Base-by-base conservation (phyloP, 2,329 filamentous ascomycete genomes). In the Fusarium oligoseptatum region DNA sequence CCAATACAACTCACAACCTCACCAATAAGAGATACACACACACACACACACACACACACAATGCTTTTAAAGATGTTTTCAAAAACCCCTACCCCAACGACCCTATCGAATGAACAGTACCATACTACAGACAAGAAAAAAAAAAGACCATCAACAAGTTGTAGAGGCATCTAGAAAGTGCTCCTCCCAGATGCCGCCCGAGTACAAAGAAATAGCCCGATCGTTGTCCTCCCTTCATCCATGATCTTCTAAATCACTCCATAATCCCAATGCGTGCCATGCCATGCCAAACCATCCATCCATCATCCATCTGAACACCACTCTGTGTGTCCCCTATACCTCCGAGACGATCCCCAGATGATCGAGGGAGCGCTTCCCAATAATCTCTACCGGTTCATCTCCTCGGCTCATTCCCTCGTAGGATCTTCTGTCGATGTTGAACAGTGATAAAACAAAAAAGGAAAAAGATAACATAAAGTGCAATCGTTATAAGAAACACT, bases 401-500 rank as follows among this genome's bases (percentile, higher is more conserved):
- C 72, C 45, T 62, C 56, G 68, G 68, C 68, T 68, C 70, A 50
- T 65, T 78, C 64, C 72, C 70, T 67, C 66, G 70, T 67, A 52
- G 65, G 67, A 77, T 67, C 66, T 64, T 57, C 66, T 75, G 63
- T 68, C 74, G 68, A 65, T 72, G 69, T 78, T 70, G 76, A 70
- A 76, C 71, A 75, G 67, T 57, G 69, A 70, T 64, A 70, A 67
- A 75, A 72, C 66, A 67, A 76, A 73, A 76, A 72, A 78, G 70
- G 67, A 61, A 76, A 72, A 78, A 72, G 67, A 73, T 62, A 77
- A 76, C 72, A 76, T 80, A 78, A 79, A 70, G 73, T 77, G 76
- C 77, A 80, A 77, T 79, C 78, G 77, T 81, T 79, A 80, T 81
- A 77, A 80, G 77, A 79, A 80, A 81, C 74, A 77, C 80, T 70